phyloP scores from a whole-genome alignment of 2,329 filamentous ascomycete genomes.

The Fusarium compactum region DNA sequence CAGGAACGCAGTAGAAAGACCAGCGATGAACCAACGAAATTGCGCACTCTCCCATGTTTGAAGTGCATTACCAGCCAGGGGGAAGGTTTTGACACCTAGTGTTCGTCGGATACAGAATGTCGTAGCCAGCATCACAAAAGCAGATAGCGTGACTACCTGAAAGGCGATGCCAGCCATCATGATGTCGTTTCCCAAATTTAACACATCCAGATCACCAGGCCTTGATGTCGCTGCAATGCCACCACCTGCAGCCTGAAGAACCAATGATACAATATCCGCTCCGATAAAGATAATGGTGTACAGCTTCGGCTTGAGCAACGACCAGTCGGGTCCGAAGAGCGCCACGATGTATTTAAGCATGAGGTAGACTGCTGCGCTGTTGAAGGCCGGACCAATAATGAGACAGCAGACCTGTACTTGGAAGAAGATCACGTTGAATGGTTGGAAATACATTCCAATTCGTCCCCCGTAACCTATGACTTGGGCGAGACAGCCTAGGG shows the following conservation, averaged over 20 bases:
- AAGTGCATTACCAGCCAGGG: neutral
- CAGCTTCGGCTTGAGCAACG: slow-evolving; percentile 9
- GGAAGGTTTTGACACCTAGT: neutral
- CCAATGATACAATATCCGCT: slow-evolving; percentile 1
- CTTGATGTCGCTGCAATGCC: slow-evolving; percentile 13
- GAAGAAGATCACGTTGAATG: slow-evolving; percentile 5
- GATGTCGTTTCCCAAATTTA: neutral
- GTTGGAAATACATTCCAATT: slow-evolving; percentile 14
- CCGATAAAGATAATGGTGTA: slow-evolving; percentile 26
- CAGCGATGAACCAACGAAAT: neutral
- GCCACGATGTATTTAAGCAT: slow-evolving; percentile 18
- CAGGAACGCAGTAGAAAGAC: slow-evolving; percentile 1
- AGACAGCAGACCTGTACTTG: slow-evolving; percentile 16
- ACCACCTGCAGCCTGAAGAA: slow-evolving; percentile 10
- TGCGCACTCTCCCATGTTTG: neutral
- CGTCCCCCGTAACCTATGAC: neutral
- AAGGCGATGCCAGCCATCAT: slow-evolving; percentile 23
- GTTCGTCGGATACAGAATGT: neutral
- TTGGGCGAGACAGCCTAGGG: slow-evolving; percentile 2
- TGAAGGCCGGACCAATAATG: slow-evolving; percentile 19
- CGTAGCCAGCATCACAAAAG: neutral
- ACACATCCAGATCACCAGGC: neutral
- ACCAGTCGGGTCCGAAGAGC: slow-evolving; percentile 13
- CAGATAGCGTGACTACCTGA: slow-evolving; percentile 9
- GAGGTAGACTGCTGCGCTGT: slow-evolving; percentile 20